These are phyloP conservation scores for Neobulgaria alba DNA, from an alignment of 2,329 filamentous ascomycete genomes.

Conservation along the genomic window DNA sequence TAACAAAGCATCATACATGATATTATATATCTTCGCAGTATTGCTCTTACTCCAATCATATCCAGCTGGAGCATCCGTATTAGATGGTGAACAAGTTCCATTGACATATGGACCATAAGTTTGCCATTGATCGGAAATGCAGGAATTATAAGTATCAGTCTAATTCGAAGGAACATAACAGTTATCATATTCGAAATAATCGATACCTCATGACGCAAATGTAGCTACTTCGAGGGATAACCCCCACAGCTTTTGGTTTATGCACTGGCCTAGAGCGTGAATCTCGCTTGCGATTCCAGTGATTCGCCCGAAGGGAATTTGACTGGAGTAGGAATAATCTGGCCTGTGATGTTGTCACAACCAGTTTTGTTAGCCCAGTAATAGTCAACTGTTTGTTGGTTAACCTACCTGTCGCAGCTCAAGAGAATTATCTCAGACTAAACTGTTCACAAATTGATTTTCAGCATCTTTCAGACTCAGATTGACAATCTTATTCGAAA, in stretches of 20 bases:
- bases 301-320: conserved; percentile 54
- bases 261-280: conserved; percentile 45
- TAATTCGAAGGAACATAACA: conserved; percentile 36
- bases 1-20: conserved; percentile 44
- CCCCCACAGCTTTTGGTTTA: conserved; percentile 29
- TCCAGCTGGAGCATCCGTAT: conserved; percentile 33
- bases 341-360: conserved; percentile 34
- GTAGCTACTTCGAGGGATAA: conserved; percentile 45
- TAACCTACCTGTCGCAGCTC: neutral
- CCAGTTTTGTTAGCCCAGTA: conserved; percentile 44
- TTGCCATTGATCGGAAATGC: conserved; percentile 31
- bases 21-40: conserved; percentile 35
- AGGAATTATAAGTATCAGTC: conserved; percentile 32
- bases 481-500: conserved; percentile 37
- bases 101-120: conserved; percentile 28
- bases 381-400: conserved; percentile 39
- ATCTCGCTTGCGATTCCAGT: conserved; percentile 43
- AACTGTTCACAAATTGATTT: conserved; percentile 46
- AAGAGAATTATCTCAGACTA: neutral
- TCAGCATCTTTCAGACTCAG: conserved; percentile 42
- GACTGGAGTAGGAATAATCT: conserved; percentile 37
- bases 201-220: conserved; percentile 50
- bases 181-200: conserved; percentile 53
- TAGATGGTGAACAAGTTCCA: conserved; percentile 32
- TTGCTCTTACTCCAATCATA: conserved; percentile 43